These are phyloP conservation scores for Bacidia gigantensis DNA, from an alignment of 495 filamentous ascomycete genomes.

Conservation along the genomic window DNA sequence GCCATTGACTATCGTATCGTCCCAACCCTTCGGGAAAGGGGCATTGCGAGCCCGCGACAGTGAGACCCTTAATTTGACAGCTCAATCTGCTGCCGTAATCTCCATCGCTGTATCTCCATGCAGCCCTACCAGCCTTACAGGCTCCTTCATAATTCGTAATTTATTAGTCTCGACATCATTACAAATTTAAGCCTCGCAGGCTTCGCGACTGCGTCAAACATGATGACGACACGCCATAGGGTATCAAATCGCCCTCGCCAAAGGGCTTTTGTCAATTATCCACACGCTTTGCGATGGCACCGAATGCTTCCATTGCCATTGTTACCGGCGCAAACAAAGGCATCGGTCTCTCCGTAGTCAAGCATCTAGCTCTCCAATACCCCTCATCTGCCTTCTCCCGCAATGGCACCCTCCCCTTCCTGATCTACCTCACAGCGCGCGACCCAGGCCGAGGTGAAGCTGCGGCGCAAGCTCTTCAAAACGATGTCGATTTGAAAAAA, in stretches of 20 bases:
- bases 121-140: background rate
- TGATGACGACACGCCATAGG: background rate
- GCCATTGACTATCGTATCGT: too few species aligned
- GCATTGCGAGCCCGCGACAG: too few species aligned
- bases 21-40: too few species aligned
- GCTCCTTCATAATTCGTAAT: too few species aligned
- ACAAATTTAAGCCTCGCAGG: background rate
- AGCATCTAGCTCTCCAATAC: constrained; percentile 30
- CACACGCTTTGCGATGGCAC: background rate
- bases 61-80: background rate
- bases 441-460: constrained; percentile 28
- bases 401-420: constrained; percentile 23
- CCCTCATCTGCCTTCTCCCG: constrained; percentile 29
- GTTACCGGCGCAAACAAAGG: constrained; percentile 19
- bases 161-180: background rate
- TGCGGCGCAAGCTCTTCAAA: constrained; percentile 25
- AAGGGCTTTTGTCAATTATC: background rate
- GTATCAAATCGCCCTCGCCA: too few species aligned
- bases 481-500: constrained; percentile 27
- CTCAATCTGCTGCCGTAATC: background rate
- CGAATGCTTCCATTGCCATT: constrained; percentile 11
- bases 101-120: background rate
- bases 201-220: too few species aligned
- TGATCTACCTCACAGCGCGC: constrained; percentile 40
- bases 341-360: constrained; percentile 18